Evolutionary conservation across 805 yeast species (phyloP).

Genomic region (Lachancea dasiensis): DNA sequence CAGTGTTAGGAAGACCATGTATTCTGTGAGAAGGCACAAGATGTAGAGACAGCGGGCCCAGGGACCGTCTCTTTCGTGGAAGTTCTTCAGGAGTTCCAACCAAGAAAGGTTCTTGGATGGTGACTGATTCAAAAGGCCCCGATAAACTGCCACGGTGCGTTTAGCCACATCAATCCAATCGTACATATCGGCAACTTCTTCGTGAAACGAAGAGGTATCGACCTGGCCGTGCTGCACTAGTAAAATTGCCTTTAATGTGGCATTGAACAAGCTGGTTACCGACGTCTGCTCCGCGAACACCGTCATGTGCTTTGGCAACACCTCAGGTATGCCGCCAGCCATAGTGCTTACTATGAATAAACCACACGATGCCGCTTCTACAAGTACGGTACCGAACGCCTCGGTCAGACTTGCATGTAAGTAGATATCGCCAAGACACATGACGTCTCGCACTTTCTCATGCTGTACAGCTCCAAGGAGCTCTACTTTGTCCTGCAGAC

Average conservation of each 20-base stretch:
- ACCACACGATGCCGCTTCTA: slow-evolving; percentile 97
- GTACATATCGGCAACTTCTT: slow-evolving; percentile 73
- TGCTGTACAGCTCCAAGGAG: slow-evolving; percentile 84
- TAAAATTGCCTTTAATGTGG: slow-evolving; percentile 65
- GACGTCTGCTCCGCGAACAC: slow-evolving; percentile 78
- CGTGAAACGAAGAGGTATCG: slow-evolving; percentile 73
- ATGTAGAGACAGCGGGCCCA: slow-evolving; percentile 86
- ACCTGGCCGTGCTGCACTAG: slow-evolving; percentile 50
- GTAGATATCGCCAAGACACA: slow-evolving; percentile 91
- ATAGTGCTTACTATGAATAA: slow-evolving; percentile 86
- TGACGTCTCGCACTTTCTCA: slow-evolving; percentile 86
- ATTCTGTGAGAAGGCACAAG: slow-evolving; percentile 75
- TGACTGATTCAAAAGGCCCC: slow-evolving; percentile 36
- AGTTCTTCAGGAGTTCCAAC: slow-evolving; percentile 52
- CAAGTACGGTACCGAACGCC: slow-evolving; percentile 95
- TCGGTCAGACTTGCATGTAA: slow-evolving; percentile 92
- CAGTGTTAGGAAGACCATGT: slow-evolving; percentile 53
- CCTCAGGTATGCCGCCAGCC: slow-evolving; percentile 98
- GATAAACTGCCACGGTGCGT: slow-evolving; percentile 79
- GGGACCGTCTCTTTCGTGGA: slow-evolving; percentile 56
- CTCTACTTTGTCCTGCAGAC: slow-evolving; percentile 81
- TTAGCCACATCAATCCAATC: slow-evolving; percentile 87
- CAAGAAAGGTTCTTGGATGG: slow-evolving; percentile 45
- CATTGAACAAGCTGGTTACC: slow-evolving; percentile 70
- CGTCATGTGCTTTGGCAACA: slow-evolving; percentile 88